Evolutionary conservation across 345 rosid species (phyloP).

Genomic region (Balakata baccata): DNA sequence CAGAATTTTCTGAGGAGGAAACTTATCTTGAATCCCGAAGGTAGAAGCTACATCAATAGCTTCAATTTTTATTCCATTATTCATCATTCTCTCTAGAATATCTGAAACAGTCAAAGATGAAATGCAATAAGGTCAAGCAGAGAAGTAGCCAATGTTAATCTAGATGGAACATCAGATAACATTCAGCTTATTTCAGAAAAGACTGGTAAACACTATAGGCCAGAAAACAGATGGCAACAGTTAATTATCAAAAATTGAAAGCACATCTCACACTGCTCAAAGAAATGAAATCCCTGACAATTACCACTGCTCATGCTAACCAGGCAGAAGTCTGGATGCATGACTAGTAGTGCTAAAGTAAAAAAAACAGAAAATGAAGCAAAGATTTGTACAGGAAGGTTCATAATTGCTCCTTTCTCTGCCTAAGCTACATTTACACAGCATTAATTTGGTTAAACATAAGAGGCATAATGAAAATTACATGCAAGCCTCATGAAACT

Average conservation of each 20-base stretch:
- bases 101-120: conserved; percentile 36
- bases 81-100: conserved; percentile 48
- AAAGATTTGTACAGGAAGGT: neutral
- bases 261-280: neutral
- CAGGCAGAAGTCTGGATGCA: conserved; percentile 2
- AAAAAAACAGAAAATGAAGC: neutral
- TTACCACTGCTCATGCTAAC: neutral
- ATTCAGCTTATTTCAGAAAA: neutral
- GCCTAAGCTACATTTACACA: neutral
- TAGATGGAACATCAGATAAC: neutral
- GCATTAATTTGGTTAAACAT: neutral
- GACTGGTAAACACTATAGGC: neutral
- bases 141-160: neutral
- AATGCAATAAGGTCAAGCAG: neutral
- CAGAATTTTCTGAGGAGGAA: conserved; percentile 51
- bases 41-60: conserved; percentile 56
- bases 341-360: neutral
- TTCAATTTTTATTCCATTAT: conserved; percentile 49
- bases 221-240: neutral
- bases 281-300: neutral
- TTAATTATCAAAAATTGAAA: neutral
- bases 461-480: neutral
- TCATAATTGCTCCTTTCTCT: neutral
- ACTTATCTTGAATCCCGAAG: conserved; percentile 55
- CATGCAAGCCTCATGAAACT: too few species aligned